Percentiles rank a stretch among this genome's conserved stretches.
Evolutionary conservation across 352 stramenopile genomes (phyloP).

Genomic region (Aphanomyces stellatus): DNA sequence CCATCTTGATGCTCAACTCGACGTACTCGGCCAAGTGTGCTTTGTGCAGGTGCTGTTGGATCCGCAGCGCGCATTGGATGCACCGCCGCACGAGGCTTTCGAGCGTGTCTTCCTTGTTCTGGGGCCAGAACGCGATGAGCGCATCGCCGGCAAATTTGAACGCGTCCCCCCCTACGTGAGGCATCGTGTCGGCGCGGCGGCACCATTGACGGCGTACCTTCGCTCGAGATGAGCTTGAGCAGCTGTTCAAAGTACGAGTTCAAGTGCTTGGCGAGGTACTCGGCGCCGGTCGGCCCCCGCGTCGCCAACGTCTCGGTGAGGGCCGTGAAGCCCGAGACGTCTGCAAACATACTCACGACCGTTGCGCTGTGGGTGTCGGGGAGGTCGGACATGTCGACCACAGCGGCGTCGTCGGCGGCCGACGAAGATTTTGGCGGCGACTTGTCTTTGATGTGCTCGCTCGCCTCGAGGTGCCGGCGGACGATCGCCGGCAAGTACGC

Average conservation of each 20-base stretch:
- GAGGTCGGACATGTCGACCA: too few species aligned
- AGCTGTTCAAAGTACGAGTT: slow-evolving; percentile 92
- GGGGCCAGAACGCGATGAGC: slow-evolving; percentile 91
- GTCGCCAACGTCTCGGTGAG: slow-evolving; percentile 88
- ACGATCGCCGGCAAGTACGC: slow-evolving; percentile 77
- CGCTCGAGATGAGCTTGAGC: slow-evolving; percentile 65
- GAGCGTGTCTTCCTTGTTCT: slow-evolving; percentile 85
- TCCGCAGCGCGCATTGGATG: slow-evolving; percentile 83
- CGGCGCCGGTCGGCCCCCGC: slow-evolving; percentile 65
- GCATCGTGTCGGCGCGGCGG: background rate
- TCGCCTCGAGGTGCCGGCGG: slow-evolving; percentile 57
- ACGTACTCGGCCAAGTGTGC: slow-evolving; percentile 77
- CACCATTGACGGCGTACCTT: slow-evolving; percentile 21
- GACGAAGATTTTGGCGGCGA: too few species aligned
- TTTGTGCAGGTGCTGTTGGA: slow-evolving; percentile 85
- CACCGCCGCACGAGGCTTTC: slow-evolving; percentile 68
- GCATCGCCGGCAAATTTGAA: slow-evolving; percentile 96
- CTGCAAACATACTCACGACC: slow-evolving; percentile 89
- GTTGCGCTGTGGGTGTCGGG: slow-evolving; percentile 64
- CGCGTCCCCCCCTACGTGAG: slow-evolving; percentile 54
- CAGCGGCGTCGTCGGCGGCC: too few species aligned
- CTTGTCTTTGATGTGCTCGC: slow-evolving; percentile 23
- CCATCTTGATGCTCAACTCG: slow-evolving; percentile 92
- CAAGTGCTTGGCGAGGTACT: slow-evolving; percentile 86
- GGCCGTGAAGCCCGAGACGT: slow-evolving; percentile 91